These are phyloP conservation scores for Coemansia guatemalensis DNA, from an alignment of 192 early-diverging fungal genomes.

Conservation along the genomic window DNA sequence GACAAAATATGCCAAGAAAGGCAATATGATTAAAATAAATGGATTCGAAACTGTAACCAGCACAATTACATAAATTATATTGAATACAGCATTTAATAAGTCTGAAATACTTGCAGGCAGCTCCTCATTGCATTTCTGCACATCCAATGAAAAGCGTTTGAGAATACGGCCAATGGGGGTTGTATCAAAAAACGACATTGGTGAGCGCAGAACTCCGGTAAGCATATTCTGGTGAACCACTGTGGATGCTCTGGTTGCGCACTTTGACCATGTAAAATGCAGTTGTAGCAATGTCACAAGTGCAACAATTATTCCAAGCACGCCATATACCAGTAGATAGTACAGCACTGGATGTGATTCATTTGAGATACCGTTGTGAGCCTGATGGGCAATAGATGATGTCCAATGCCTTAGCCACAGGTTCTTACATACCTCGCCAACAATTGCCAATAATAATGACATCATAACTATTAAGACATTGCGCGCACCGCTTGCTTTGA, in stretches of 20 bases:
- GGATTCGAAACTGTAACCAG: slow-evolving; percentile 4
- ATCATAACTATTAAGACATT: background rate
- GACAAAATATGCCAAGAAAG: background rate
- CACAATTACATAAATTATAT: background rate
- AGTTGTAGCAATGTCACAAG: background rate
- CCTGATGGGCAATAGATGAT: background rate
- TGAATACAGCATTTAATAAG: background rate
- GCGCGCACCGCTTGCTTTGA: background rate
- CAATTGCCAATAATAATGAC: background rate
- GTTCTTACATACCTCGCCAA: background rate
- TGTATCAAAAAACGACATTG: slow-evolving; percentile 5
- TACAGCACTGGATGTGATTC: slow-evolving; percentile 25
- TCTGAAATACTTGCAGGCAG: background rate
- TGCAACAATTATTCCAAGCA: background rate
- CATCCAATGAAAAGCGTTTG: slow-evolving; percentile 1
- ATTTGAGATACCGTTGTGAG: background rate
- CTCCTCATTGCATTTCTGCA: background rate
- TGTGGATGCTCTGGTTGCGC: too few species aligned
- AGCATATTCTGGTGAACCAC: slow-evolving; percentile 10
- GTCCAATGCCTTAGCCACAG: slow-evolving; percentile 14
- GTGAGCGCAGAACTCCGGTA: slow-evolving; percentile 2
- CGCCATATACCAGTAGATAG: slow-evolving; percentile 5
- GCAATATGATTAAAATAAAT: background rate
- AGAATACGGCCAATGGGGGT: too few species aligned
- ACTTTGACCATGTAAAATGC: too few species aligned